phyloP scores from a whole-genome alignment of 176 grass and related monocot genomes.

The Bonia amplexicaulis region DNA sequence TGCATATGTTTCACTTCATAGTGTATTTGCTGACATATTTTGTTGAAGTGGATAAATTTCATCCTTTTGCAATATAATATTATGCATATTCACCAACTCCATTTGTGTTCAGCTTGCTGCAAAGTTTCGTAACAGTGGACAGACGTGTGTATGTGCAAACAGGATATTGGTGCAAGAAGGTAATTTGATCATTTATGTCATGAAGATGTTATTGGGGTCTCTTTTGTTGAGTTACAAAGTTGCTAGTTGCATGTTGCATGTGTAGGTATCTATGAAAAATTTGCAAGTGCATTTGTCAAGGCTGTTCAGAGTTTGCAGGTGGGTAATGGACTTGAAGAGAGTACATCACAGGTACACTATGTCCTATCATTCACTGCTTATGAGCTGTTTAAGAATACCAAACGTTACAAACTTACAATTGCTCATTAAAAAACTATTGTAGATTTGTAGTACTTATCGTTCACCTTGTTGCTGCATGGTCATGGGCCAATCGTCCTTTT shows the following conservation, averaged over 20 bases:
- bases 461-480: background rate
- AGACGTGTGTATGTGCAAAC: constrained; percentile 97
- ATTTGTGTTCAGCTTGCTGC: constrained; percentile 74
- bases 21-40: background rate
- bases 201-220: constrained; percentile 10
- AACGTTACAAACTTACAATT: background rate
- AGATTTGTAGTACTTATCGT: background rate
- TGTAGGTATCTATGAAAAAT: constrained; percentile 90
- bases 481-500: background rate
- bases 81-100: constrained; percentile 4
- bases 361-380: constrained; percentile 7
- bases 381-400: constrained; percentile 11
- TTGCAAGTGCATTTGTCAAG: constrained; percentile 84
- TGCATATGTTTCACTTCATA: background rate
- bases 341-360: constrained; percentile 58
- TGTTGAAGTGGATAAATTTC: background rate
- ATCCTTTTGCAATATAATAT: background rate
- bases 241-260: constrained; percentile 13
- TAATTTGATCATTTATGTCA: constrained; percentile 24
- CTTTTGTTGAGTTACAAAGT: constrained; percentile 19
- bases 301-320: constrained; percentile 93
- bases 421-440: background rate
- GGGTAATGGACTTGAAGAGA: constrained; percentile 82
- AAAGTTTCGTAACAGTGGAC: constrained; percentile 95
- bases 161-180: constrained; percentile 99